A percentile compares a stretch with the other conserved stretches of the same genome.
Conservation (phyloP, 345 rosid genomes). For the Populus simonii region DNA sequence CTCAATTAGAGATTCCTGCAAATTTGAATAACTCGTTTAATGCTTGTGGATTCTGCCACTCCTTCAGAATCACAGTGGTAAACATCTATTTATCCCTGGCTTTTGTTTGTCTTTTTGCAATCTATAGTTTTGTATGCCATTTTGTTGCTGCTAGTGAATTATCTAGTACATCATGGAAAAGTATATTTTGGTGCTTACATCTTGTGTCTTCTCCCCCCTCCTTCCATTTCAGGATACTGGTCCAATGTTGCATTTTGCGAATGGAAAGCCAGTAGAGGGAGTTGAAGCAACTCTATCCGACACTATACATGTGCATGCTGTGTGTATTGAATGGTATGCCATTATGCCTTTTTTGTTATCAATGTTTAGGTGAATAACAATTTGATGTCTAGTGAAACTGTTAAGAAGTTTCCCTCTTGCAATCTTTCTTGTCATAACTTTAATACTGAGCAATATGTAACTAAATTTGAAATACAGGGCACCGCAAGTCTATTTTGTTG, state of each 20-base stretch:
- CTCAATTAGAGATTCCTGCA: constrained; percentile 16
- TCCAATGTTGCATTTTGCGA: constrained; percentile 60
- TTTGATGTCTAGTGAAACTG: neutral
- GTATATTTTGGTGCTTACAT: neutral
- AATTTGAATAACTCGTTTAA: constrained; percentile 16
- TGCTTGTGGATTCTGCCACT: constrained; percentile 74
- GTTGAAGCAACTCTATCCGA: constrained; percentile 37
- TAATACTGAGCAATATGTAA: too few relatives aligned
- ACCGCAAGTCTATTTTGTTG: constrained; percentile 66
- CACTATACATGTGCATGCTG: constrained; percentile 68
- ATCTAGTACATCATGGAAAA: neutral
- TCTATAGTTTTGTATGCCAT: neutral
- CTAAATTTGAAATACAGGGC: constrained; percentile 51
- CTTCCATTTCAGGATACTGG: constrained; percentile 53
- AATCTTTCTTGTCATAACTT: neutral
- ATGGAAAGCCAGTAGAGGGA: constrained; percentile 51
- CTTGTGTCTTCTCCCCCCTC: neutral
- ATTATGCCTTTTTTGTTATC: neutral
- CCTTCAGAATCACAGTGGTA: constrained; percentile 58
- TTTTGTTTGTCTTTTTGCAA: neutral
- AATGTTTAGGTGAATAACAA: neutral
- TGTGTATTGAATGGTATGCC: constrained; percentile 77
- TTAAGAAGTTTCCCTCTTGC: neutral
- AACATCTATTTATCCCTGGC: neutral
- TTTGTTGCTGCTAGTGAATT: neutral